A percentile compares a stretch with the other conserved stretches of the same genome.
Conservation (phyloP, 2,329 filamentous ascomycete genomes). For the Nemania bipapillata region DNA sequence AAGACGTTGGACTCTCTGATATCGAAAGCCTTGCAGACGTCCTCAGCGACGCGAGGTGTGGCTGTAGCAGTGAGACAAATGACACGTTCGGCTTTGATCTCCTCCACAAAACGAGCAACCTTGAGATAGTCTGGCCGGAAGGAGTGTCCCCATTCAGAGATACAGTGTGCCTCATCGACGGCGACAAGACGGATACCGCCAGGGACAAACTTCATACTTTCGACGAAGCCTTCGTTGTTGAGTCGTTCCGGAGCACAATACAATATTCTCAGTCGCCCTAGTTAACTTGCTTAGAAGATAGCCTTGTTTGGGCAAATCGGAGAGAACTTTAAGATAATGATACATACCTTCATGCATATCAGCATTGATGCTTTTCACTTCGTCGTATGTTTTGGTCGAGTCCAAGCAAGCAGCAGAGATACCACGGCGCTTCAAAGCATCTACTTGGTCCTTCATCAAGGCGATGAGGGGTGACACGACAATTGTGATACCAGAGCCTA, state of each 20-base stretch:
- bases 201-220: slow-evolving; percentile 63
- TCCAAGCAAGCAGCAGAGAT: slow-evolving; percentile 66
- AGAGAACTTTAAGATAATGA: background rate
- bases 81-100: slow-evolving; percentile 67
- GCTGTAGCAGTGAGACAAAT: slow-evolving; percentile 70
- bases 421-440: slow-evolving; percentile 61
- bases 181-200: slow-evolving; percentile 68
- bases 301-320: background rate
- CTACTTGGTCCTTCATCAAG: slow-evolving; percentile 71
- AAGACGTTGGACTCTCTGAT: slow-evolving; percentile 64
- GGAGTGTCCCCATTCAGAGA: slow-evolving; percentile 61
- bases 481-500: slow-evolving; percentile 62
- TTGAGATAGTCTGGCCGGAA: slow-evolving; percentile 45
- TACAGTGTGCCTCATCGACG: slow-evolving; percentile 69
- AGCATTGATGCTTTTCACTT: slow-evolving; percentile 54
- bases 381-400: slow-evolving; percentile 64
- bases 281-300: background rate
- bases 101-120: slow-evolving; percentile 66
- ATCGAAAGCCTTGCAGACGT: slow-evolving; percentile 64
- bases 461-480: slow-evolving; percentile 68
- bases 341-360: slow-evolving; percentile 53
- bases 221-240: slow-evolving; percentile 70
- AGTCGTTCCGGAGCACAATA: slow-evolving; percentile 70
- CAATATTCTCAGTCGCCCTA: slow-evolving; percentile 61
- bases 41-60: slow-evolving; percentile 65